A percentile compares a stretch with the other conserved stretches of the same genome.
These are phyloP conservation scores for Grosmannia clavigera DNA, from an alignment of 2,329 filamentous ascomycete species.

Conservation along the genomic window DNA sequence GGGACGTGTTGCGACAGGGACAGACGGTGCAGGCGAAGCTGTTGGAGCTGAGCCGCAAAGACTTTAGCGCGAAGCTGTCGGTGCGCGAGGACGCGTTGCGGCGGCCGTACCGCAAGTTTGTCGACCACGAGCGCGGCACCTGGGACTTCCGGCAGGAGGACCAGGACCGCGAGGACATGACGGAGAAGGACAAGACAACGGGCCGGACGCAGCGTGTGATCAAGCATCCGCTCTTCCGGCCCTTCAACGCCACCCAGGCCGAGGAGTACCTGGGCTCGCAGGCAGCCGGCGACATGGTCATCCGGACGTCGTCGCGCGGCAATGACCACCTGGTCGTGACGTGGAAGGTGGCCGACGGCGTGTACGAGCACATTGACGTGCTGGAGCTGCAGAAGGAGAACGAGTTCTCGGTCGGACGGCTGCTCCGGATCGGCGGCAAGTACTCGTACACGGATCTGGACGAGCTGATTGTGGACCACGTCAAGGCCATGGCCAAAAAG, in stretches of 20 bases:
- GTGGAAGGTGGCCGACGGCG: conserved; percentile 91
- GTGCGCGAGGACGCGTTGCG: conserved; percentile 71
- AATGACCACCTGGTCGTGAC: conserved; percentile 92
- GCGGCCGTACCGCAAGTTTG: conserved; percentile 54
- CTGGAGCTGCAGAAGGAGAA: conserved; percentile 94
- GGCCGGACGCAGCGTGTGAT: conserved; percentile 87
- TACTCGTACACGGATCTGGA: conserved; percentile 93
- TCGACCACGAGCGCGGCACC: conserved; percentile 63
- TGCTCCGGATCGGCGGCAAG: conserved; percentile 74
- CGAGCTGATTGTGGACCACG: conserved; percentile 91
- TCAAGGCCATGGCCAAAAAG: conserved; percentile 96
- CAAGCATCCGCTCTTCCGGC: conserved; percentile 92
- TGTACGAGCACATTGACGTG: conserved; percentile 98
- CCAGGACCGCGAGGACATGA: conserved; percentile 68
- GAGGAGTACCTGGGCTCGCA: conserved; percentile 87
- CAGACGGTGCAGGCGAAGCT: conserved; percentile 86
- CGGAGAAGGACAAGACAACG: conserved; percentile 74
- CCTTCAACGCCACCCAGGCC: conserved; percentile 84
- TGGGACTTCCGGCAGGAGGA: conserved; percentile 81
- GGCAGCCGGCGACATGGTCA: conserved; percentile 78
- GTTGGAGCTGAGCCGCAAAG: conserved; percentile 73
- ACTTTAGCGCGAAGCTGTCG: conserved; percentile 72
- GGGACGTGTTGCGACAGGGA: conserved; percentile 61
- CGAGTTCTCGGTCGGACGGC: conserved; percentile 83
- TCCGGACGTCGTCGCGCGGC: conserved; percentile 88